A percentile compares a stretch with the other conserved stretches of the same genome.
Conservation (phyloP, 768 basidiomycete species). For the Pholiota conissans region DNA sequence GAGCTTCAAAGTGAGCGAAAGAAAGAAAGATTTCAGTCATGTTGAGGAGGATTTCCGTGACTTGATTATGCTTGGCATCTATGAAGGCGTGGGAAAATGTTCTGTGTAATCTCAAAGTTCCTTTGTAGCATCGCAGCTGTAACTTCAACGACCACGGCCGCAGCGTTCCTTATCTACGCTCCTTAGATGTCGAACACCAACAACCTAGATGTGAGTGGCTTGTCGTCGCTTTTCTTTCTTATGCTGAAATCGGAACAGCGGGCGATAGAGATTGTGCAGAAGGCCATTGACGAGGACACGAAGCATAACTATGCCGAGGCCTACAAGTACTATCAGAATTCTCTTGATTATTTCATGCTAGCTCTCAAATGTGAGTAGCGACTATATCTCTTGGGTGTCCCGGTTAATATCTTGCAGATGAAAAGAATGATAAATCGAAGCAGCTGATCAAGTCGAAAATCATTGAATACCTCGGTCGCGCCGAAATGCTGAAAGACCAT, state of each 20-base stretch:
- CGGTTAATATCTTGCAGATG: conserved; percentile 21
- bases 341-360: conserved; percentile 98
- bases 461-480: conserved; percentile 86
- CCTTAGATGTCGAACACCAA: conserved; percentile 40
- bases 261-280: conserved; percentile 90
- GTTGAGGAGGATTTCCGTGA: background rate
- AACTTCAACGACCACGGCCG: background rate
- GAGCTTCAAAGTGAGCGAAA: background rate
- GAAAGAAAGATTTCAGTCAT: background rate
- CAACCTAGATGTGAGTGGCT: conserved; percentile 46
- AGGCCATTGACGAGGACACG: conserved; percentile 89
- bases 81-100: conserved; percentile 2
- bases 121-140: conserved; percentile 2
- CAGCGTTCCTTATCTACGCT: background rate
- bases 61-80: too few species aligned
- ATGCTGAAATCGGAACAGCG: conserved; percentile 25
- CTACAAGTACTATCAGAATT: conserved; percentile 93
- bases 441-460: conserved; percentile 84
- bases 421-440: conserved; percentile 92
- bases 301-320: conserved; percentile 94
- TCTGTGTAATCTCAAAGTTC: conserved; percentile 7
- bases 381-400: background rate
- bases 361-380: conserved; percentile 76
- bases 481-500: conserved; percentile 90
- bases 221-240: background rate